Evolutionary conservation across 129 eudicot species (phyloP).

Genomic region (Dittrichia graveolens): DNA sequence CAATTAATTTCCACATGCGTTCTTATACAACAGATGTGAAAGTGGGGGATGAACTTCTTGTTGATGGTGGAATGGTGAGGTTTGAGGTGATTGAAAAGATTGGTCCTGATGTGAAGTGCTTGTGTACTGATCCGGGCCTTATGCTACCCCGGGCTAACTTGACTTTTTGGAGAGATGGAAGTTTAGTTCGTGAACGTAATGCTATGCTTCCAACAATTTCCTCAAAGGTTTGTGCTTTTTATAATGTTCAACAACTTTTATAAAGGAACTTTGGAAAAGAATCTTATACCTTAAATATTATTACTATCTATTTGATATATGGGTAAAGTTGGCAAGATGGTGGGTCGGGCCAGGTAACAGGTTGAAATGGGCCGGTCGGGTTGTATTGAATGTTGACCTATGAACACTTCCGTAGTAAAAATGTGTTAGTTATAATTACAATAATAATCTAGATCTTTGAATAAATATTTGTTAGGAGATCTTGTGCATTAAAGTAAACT

Average conservation of each 20-base stretch:
- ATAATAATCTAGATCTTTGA: neutral
- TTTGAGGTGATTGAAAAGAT: constrained; percentile 93
- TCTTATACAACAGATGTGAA: constrained; percentile 61
- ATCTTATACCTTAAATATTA: neutral
- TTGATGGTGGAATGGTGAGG: constrained; percentile 99
- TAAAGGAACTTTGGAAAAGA: neutral
- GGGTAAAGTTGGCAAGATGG: neutral
- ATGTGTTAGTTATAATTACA: neutral
- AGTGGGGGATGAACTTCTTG: constrained; percentile 94
- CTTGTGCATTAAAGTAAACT: neutral
- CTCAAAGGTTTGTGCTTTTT: constrained; percentile 64
- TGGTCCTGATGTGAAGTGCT: constrained; percentile 97
- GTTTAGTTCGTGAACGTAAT: constrained; percentile 84
- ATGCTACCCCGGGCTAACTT: constrained; percentile 90
- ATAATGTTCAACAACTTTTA: neutral
- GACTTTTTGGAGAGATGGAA: constrained; percentile 89
- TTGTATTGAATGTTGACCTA: constrained; percentile 9
- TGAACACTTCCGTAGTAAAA: neutral
- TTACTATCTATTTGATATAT: neutral
- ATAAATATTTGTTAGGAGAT: neutral
- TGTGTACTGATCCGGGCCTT: constrained; percentile 95
- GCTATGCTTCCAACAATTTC: constrained; percentile 94
- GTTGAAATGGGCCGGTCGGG: neutral
- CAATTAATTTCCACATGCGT: neutral
- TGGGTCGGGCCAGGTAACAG: neutral